These are phyloP conservation scores for Laguncularia racemosa DNA, from an alignment of 345 rosid genomes.

Conservation along the genomic window DNA sequence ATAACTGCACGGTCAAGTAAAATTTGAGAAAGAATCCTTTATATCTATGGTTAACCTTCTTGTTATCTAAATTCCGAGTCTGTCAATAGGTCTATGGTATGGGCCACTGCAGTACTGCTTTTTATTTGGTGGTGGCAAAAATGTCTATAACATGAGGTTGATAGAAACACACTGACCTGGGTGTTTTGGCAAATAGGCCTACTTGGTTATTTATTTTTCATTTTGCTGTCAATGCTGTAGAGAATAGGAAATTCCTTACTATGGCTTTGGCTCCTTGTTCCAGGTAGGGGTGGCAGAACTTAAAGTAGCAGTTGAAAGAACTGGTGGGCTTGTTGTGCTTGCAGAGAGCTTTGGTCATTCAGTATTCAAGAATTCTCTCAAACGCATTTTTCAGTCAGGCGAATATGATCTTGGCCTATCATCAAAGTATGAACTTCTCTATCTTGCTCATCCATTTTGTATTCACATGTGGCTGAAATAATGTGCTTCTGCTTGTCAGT, in stretches of 20 bases:
- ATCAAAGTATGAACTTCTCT: slow-evolving; percentile 47
- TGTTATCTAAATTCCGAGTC: too few species aligned
- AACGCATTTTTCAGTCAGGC: slow-evolving; percentile 61
- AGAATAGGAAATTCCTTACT: slow-evolving; percentile 3
- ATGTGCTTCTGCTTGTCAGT: too few species aligned
- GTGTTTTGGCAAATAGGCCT: too few species aligned
- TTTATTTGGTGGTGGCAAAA: too few species aligned
- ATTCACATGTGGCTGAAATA: too few species aligned
- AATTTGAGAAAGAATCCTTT: too few species aligned
- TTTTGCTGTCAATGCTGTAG: not conserved
- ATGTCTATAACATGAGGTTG: too few species aligned
- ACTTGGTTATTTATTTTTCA: not conserved
- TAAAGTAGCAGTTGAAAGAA: slow-evolving; percentile 84
- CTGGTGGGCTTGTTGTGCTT: slow-evolving; percentile 96
- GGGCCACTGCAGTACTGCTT: too few species aligned
- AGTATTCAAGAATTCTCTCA: slow-evolving; percentile 83
- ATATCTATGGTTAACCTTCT: too few species aligned
- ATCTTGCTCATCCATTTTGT: slow-evolving; percentile 9
- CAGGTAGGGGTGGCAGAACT: slow-evolving; percentile 97
- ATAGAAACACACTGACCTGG: too few species aligned
- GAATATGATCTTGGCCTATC: slow-evolving; percentile 80
- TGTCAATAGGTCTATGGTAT: too few species aligned
- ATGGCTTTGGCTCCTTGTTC: not conserved
- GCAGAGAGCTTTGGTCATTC: slow-evolving; percentile 98
- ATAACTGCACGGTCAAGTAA: too few species aligned